These are phyloP conservation scores for Macroventuria anomochaeta DNA, from an alignment of 2,329 filamentous ascomycete species.

Conservation along the genomic window DNA sequence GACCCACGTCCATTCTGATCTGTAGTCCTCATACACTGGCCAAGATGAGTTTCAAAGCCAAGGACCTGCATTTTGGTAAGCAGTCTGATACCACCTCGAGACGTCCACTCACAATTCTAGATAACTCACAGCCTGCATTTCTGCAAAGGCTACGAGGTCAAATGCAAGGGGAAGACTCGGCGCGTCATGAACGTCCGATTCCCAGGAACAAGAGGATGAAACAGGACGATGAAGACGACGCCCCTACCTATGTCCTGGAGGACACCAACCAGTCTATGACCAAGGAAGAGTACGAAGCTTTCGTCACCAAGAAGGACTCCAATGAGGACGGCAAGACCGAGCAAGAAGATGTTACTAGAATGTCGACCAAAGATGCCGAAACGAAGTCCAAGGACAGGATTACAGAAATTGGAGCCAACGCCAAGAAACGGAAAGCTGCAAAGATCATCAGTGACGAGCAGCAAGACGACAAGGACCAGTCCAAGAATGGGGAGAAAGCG, in stretches of 20 bases:
- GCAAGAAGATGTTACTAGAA: constrained; percentile 10
- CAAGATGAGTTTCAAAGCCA: constrained; percentile 70
- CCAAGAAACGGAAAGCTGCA: constrained; percentile 48
- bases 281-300: constrained; percentile 58
- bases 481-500: constrained; percentile 11
- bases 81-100: neutral
- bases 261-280: constrained; percentile 68
- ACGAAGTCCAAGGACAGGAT: constrained; percentile 39
- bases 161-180: constrained; percentile 59
- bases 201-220: constrained; percentile 54
- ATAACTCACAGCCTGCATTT: constrained; percentile 58
- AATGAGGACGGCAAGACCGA: constrained; percentile 16
- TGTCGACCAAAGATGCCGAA: constrained; percentile 3
- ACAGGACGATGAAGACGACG: constrained; percentile 74
- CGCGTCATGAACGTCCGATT: constrained; percentile 53
- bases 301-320: constrained; percentile 45
- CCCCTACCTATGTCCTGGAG: constrained; percentile 76
- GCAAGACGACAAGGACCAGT: constrained; percentile 24
- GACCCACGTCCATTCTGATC: neutral
- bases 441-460: constrained; percentile 45
- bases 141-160: constrained; percentile 58
- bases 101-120: constrained; percentile 52
- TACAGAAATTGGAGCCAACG: constrained; percentile 38
- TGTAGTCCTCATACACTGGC: neutral
- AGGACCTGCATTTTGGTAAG: constrained; percentile 71